Conservation (phyloP, 352 stramenopile species). For the Phytopythium sindhum region DNA sequence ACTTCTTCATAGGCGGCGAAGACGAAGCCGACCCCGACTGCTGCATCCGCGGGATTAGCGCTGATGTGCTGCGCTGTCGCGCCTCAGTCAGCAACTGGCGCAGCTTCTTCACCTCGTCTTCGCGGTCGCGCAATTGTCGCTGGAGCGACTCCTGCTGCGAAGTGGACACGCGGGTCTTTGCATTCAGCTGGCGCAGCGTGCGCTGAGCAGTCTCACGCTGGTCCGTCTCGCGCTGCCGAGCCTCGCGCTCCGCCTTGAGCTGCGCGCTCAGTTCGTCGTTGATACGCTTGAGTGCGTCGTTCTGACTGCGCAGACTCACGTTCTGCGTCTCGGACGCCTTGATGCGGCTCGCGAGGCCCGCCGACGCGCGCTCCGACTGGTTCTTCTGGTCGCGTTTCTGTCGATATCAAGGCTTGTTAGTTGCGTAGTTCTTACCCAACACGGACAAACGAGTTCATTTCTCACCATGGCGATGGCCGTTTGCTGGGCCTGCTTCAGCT, state of each 20-base stretch:
- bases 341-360: slow-evolving; percentile 69
- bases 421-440: slow-evolving; percentile 9
- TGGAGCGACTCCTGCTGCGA: slow-evolving; percentile 69
- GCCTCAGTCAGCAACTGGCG: slow-evolving; percentile 68
- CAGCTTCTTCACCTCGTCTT: slow-evolving; percentile 80
- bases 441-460: background rate
- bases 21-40: slow-evolving; percentile 15
- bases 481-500: slow-evolving; percentile 87
- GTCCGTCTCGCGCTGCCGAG: slow-evolving; percentile 55
- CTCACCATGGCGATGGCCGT: slow-evolving; percentile 88
- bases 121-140: slow-evolving; percentile 64
- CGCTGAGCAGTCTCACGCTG: slow-evolving; percentile 70
- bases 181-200: slow-evolving; percentile 56
- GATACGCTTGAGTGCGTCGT: slow-evolving; percentile 58
- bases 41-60: slow-evolving; percentile 62
- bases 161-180: slow-evolving; percentile 61
- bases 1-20: slow-evolving; percentile 42
- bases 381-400: slow-evolving; percentile 92
- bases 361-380: slow-evolving; percentile 88
- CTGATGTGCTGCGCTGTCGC: slow-evolving; percentile 62
- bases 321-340: slow-evolving; percentile 78
- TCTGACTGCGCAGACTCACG: slow-evolving; percentile 56
- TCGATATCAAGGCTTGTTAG: slow-evolving; percentile 33
- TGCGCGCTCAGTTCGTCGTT: slow-evolving; percentile 69
- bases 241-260: slow-evolving; percentile 68